Evolutionary conservation across 2,329 filamentous ascomycete species (phyloP).

Genomic region (Esteya vermicola): DNA sequence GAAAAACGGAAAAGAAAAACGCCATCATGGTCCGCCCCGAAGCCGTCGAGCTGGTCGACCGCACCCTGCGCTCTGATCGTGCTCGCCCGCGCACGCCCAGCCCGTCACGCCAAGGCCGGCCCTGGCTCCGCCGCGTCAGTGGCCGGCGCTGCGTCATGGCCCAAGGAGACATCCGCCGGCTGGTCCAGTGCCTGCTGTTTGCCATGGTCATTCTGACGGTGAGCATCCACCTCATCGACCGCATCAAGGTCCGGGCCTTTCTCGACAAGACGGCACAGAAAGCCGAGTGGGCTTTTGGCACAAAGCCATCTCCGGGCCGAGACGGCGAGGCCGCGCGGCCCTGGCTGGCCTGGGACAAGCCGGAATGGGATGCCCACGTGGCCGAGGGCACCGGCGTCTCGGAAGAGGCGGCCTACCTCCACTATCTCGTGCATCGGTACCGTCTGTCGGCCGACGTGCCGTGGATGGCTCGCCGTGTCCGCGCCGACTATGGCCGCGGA

Average conservation of each 20-base stretch:
- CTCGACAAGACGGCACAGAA: not conserved
- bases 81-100: too few species aligned
- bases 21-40: not conserved
- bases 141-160: not conserved
- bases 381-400: not conserved
- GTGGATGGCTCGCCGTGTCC: slow-evolving; percentile 13
- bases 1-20: too few species aligned
- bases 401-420: slow-evolving; percentile 10
- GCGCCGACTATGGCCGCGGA: not conserved
- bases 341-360: slow-evolving; percentile 2
- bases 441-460: slow-evolving; percentile 13
- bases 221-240: not conserved
- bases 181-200: not conserved
- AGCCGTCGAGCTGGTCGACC: too few species aligned
- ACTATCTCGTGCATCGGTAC: slow-evolving; percentile 13
- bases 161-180: not conserved
- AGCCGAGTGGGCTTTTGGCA: not conserved
- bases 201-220: not conserved
- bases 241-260: not conserved
- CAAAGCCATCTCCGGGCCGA: not conserved
- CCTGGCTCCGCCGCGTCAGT: not conserved
- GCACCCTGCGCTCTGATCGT: too few species aligned
- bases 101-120: not conserved
- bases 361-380: not conserved
- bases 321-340: not conserved